A percentile compares a stretch with the other conserved stretches of the same genome.
Evolutionary conservation across 1,139 yeast genomes (phyloP).

Genomic region (Blastobotrys apis): DNA sequence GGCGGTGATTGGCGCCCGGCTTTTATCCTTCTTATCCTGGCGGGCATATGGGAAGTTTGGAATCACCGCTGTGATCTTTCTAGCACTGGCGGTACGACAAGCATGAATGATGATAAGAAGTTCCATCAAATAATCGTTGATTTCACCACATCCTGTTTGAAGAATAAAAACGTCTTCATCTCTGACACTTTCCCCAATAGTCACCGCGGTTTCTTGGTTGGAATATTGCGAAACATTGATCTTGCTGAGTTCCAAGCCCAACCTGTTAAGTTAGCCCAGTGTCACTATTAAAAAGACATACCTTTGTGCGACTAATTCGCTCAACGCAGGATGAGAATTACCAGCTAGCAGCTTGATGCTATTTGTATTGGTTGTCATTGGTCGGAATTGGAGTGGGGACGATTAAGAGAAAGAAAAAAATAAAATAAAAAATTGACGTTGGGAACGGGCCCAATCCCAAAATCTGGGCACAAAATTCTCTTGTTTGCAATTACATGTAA

Average conservation of each 20-base stretch:
- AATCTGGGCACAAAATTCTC: no score
- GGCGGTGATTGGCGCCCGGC: conserved; percentile 96
- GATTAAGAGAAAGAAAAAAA: neutral
- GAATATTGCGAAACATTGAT: conserved; percentile 45
- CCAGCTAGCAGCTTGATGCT: conserved; percentile 81
- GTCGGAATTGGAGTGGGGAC: neutral
- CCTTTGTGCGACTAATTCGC: conserved; percentile 64
- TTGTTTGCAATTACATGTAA: no score
- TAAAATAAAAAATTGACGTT: conserved; percentile 1
- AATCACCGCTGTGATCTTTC: conserved; percentile 89
- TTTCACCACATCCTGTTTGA: conserved; percentile 85
- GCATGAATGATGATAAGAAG: conserved; percentile 88
- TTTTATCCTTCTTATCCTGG: conserved; percentile 94
- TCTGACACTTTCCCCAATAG: conserved; percentile 92
- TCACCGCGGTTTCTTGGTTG: conserved; percentile 78
- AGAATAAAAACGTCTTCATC: conserved; percentile 88
- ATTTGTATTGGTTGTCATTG: conserved; percentile 35
- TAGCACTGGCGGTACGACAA: conserved; percentile 89
- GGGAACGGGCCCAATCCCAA: conserved; percentile 3
- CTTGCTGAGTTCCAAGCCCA: conserved; percentile 40
- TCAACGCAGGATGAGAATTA: conserved; percentile 86
- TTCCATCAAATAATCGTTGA: conserved; percentile 85
- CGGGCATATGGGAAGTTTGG: conserved; percentile 98
- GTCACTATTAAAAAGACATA: conserved; percentile 6
- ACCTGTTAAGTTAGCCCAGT: conserved; percentile 19